phyloP scores from a whole-genome alignment of 1,139 yeast species.

The Magnusiomyces magnusii region DNA sequence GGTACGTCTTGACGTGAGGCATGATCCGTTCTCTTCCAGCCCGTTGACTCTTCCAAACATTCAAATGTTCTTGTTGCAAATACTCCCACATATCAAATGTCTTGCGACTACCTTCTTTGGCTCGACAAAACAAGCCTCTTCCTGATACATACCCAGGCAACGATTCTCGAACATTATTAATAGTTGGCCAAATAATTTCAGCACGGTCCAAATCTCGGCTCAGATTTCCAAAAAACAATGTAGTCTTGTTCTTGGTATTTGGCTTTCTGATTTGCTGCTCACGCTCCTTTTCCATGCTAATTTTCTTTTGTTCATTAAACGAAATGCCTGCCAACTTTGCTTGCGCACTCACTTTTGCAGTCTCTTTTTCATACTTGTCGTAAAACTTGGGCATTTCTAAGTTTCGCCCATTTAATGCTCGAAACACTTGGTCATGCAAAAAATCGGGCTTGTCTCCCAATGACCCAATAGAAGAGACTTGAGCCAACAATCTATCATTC shows the following conservation, averaged over 20 bases:
- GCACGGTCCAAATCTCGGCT: slow-evolving; percentile 3
- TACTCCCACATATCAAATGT: not conserved
- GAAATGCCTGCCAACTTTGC: not conserved
- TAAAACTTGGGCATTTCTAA: not conserved
- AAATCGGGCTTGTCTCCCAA: slow-evolving; percentile 24
- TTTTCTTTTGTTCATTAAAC: not conserved
- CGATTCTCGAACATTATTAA: slow-evolving; percentile 26
- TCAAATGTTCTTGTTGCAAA: slow-evolving; percentile 17
- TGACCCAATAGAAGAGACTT: slow-evolving; percentile 28
- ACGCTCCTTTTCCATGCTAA: not conserved
- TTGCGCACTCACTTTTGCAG: not conserved
- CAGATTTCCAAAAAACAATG: not conserved
- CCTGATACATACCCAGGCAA: slow-evolving; percentile 32
- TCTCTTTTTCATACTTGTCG: not conserved
- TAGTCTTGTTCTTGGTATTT: not conserved
- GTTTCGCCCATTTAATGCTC: slow-evolving; percentile 21
- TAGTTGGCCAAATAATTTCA: slow-evolving; percentile 30
- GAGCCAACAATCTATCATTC: slow-evolving; percentile 22
- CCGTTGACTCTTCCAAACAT: slow-evolving; percentile 26
- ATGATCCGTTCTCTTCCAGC: slow-evolving; percentile 30
- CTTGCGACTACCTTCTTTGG: not conserved
- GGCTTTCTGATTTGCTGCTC: not conserved
- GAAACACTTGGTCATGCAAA: slow-evolving; percentile 20
- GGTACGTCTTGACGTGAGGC: slow-evolving; percentile 34
- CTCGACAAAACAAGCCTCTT: slow-evolving; percentile 24